phyloP scores from a whole-genome alignment of 78 protist genomes.

The Pelomyxa schiedti region DNA sequence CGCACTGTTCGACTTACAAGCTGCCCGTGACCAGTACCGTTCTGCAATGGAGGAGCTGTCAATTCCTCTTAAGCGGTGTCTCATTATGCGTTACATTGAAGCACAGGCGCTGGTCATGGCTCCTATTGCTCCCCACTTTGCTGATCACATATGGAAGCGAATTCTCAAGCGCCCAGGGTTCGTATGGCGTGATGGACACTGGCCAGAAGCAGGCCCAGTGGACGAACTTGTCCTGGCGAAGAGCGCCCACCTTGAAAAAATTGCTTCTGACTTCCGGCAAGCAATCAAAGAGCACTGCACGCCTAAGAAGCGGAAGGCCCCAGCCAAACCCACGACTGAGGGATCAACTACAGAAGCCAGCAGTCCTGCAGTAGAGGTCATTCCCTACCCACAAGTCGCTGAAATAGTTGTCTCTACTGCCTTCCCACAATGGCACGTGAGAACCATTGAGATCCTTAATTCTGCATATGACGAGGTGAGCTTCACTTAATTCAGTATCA shows the following conservation, averaged over 20 bases:
- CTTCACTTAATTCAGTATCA: too few relatives aligned
- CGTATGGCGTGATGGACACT: conserved; percentile 19
- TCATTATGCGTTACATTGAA: conserved; percentile 59
- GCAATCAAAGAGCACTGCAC: conserved; percentile 14
- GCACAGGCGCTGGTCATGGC: conserved; percentile 68
- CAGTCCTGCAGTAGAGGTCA: not conserved
- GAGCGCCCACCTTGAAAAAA: conserved; percentile 19
- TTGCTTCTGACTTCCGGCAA: conserved; percentile 10
- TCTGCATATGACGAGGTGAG: too few relatives aligned
- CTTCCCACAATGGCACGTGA: not conserved
- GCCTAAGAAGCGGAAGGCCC: conserved; percentile 7
- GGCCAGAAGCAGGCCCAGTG: conserved; percentile 28
- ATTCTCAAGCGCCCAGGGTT: conserved; percentile 54
- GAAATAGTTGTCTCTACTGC: not conserved
- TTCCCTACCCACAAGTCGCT: not conserved
- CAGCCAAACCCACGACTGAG: too few relatives aligned
- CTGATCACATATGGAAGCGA: conserved; percentile 85
- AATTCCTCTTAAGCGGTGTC: conserved; percentile 32
- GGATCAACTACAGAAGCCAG: too few relatives aligned
- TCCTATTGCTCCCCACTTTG: conserved; percentile 92
- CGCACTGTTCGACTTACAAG: conserved; percentile 69
- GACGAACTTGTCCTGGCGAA: conserved; percentile 23
- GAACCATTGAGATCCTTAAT: not conserved
- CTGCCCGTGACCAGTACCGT: conserved; percentile 72
- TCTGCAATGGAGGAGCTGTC: not conserved